Conservation (phyloP, 2,329 filamentous ascomycete genomes). For the Onygena corvina region DNA sequence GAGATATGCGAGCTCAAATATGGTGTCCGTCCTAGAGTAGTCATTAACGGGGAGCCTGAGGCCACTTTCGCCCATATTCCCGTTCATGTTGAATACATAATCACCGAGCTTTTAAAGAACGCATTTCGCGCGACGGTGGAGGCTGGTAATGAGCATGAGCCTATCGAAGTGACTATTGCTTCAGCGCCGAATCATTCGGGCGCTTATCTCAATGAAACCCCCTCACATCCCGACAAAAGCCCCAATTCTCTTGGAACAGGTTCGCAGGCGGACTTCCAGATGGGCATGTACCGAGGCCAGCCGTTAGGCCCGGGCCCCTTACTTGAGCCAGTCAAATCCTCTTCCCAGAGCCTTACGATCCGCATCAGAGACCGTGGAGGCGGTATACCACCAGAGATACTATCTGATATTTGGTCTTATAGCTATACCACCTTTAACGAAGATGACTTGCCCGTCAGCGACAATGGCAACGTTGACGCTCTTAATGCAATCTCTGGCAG, state of each 20-base stretch:
- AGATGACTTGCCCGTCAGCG: constrained; percentile 39
- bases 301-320: constrained; percentile 18
- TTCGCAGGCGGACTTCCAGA: constrained; percentile 23
- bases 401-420: constrained; percentile 89
- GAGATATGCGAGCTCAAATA: constrained; percentile 97
- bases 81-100: constrained; percentile 92
- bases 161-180: constrained; percentile 85
- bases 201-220: constrained; percentile 14
- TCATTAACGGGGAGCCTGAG: constrained; percentile 72
- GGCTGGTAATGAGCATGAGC: constrained; percentile 62
- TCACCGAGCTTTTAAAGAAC: constrained; percentile 93
- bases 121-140: constrained; percentile 90
- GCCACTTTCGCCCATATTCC: constrained; percentile 90
- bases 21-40: constrained; percentile 66
- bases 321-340: constrained; percentile 25
- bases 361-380: constrained; percentile 91
- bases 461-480: constrained; percentile 51
- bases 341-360: constrained; percentile 77
- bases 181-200: constrained; percentile 45
- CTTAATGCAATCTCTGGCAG: constrained; percentile 63
- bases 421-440: constrained; percentile 91
- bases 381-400: constrained; percentile 72
- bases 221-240: constrained; percentile 38
- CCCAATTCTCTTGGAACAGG: constrained; percentile 15
- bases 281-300: constrained; percentile 19